Base-by-base conservation (phyloP, 1,284 basidiomycete genomes). In the Calocybe gambosa region DNA sequence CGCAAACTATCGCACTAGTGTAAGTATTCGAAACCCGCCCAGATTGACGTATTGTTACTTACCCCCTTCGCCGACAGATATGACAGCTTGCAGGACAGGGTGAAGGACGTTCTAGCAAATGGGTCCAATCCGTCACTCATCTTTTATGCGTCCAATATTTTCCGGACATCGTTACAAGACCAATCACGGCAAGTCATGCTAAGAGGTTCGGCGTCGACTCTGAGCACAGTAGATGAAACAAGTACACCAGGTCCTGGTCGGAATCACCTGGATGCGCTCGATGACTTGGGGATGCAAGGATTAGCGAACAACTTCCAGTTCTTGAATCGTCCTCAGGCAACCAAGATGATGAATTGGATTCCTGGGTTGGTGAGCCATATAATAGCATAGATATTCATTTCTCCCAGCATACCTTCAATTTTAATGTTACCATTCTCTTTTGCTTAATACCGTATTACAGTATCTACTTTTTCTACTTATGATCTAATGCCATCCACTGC, bases 1-100 rank as follows among this genome's bases (percentile, higher is more conserved):
- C 89, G 0, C 86, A 92, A 18, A 75, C 82, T 9, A 71, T 90
- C n/a, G 71, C 79, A 2, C 74, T 89, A 62, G 75, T 80, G 87
- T 90, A 65, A 55, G 87, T 77, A 23, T n/a, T 28, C 5, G 13
- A 34, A 2, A 16, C 5, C 36, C 40, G 34, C 43, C 5, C 18
- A 23, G 54, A 49, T 43, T 23, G 39, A 25, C 39, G 5, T 38
- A 8, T 38, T 15, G 2, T 23, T 23, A 34, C 45, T 44, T 16
- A 13, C 42, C 29, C 18, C 45, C n/a, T 15, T 39, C 42, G 47
- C 42, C 9, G 35, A 6, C 51, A 92, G 89, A 12, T 92, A 89
- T 57, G 89, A 92, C 49, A 76, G 76, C 37, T 60, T 93, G 39
- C 81, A 89, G 58, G 88, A 90, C 44, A 80, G 81, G 50, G 80